Evolutionary conservation across 2,329 filamentous ascomycete genomes (phyloP), one percentile per base, ranked within the genome.

Genomic region (Trichoderma hamatum): DNA sequence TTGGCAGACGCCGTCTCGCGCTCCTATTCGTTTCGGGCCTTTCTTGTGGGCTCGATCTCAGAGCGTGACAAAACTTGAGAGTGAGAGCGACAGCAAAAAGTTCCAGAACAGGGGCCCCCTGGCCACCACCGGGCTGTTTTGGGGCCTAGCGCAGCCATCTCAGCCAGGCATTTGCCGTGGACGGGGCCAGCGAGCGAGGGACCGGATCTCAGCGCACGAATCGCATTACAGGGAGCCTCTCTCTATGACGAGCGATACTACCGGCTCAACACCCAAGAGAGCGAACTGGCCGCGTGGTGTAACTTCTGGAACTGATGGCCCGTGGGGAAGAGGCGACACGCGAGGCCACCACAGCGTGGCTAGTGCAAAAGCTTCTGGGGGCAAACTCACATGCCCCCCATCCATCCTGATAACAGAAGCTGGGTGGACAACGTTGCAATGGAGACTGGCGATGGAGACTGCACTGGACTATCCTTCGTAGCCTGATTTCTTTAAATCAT

Each of bases 11-110:
- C 32, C 30, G 46, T 46, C 30, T 54, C n/a, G 30, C 28, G 34
- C 28, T 66, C 63, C n/a, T 51, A 30, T 24, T 67, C 64, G 64
- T 67, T 59, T 67, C 64, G 64, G 64, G 54, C 64, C 64, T 67
- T 60, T 52, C 30, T 16, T 34, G 52, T 49, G 36, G 63, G 26
- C 24, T 43, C 14, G 63, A 66, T 58, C 63, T 56, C 49, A 55
- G 14, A 49, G 34, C 16, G 21, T 39, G 28, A 49, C 34, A 55
- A 14, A 30, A 19, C 26, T 11, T 19, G 36, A 32, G 16, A 24
- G 62, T 24, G 55, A 14, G 55, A 36, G 55, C 32, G 32, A 26
- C 28, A n/a, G 16, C 21, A 67, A 59, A 51, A 55, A 39, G 21
- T 30, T 16, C 52, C 39, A 46, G 26, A 46, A 9, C 36, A 46